Evolutionary conservation across 2,329 filamentous ascomycete genomes (phyloP).

Genomic region (Penicillium thymicola): DNA sequence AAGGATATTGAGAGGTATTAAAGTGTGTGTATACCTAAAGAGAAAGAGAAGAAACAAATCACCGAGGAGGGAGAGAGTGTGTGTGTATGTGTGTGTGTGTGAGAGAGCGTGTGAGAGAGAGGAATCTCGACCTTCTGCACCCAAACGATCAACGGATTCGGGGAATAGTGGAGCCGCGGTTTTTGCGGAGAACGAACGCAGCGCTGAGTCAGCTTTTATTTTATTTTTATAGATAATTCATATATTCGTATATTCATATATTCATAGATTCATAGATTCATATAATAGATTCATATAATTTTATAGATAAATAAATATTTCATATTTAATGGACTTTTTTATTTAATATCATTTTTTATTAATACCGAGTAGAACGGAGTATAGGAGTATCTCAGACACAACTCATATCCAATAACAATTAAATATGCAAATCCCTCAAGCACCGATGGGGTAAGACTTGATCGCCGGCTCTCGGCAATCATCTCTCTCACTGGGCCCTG

Average conservation of each 20-base stretch:
- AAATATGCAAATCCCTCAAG: background rate
- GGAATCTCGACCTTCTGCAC: constrained; percentile 26
- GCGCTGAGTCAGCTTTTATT: constrained; percentile 5
- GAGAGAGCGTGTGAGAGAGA: constrained; percentile 14
- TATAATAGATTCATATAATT: background rate
- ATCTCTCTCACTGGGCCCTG: background rate
- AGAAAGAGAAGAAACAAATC: background rate
- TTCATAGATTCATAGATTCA: too few relatives aligned
- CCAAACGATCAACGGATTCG: constrained; percentile 24
- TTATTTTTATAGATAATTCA: background rate
- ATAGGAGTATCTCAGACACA: background rate
- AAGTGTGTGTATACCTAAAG: constrained; percentile 1
- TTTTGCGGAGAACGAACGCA: constrained; percentile 28
- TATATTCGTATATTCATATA: too few relatives aligned
- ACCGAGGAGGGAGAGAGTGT: constrained; percentile 21
- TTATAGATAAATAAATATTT: background rate
- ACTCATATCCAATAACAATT: background rate
- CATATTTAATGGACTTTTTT: too few relatives aligned
- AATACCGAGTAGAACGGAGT: background rate
- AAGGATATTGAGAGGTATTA: background rate
- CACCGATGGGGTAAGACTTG: constrained; percentile 7
- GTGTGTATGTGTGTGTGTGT: too few relatives aligned
- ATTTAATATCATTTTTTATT: too few relatives aligned
- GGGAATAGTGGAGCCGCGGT: constrained; percentile 29
- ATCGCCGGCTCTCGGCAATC: constrained; percentile 8